A percentile compares a stretch with the other conserved stretches of the same genome.
phyloP scores from a whole-genome alignment of 2,329 filamentous ascomycete species.

The Alternaria ventricosa region DNA sequence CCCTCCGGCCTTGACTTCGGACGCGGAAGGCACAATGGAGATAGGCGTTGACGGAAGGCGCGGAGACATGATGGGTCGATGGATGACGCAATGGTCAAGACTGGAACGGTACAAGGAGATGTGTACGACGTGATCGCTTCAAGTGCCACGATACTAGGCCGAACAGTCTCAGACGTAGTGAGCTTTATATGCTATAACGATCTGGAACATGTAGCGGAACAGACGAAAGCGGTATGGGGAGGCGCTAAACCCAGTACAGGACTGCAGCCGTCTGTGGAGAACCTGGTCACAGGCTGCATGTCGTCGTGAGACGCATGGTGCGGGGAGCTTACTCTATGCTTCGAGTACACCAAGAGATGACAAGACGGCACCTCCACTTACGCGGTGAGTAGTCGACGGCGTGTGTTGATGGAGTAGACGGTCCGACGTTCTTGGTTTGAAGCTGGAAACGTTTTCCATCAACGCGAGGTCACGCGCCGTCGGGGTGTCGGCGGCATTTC shows the following conservation, averaged over 20 bases:
- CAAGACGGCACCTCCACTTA: neutral
- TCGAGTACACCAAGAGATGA: neutral
- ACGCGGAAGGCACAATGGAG: conserved; percentile 49
- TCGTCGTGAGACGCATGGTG: neutral
- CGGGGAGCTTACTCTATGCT: conserved; percentile 3
- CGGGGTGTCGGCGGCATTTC: neutral
- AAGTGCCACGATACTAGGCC: neutral
- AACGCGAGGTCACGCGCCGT: neutral
- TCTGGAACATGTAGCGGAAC: conserved; percentile 9
- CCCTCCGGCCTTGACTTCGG: conserved; percentile 49
- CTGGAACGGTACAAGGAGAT: neutral
- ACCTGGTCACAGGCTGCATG: neutral
- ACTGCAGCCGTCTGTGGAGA: conserved; percentile 13
- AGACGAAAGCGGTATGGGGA: conserved; percentile 10
- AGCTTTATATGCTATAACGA: conserved; percentile 7
- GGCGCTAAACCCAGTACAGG: conserved; percentile 18
- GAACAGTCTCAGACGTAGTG: neutral
- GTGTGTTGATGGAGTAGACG: neutral
- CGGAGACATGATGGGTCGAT: conserved; percentile 19
- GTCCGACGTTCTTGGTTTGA: neutral
- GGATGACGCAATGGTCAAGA: neutral
- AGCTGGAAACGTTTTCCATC: neutral
- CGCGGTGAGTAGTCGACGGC: neutral
- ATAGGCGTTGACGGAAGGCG: conserved; percentile 36
- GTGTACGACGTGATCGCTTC: neutral